Evolutionary conservation across 768 basidiomycete species (phyloP), one percentile per base, ranked within the genome.

Genomic region (Leccinellum rugosiceps): DNA sequence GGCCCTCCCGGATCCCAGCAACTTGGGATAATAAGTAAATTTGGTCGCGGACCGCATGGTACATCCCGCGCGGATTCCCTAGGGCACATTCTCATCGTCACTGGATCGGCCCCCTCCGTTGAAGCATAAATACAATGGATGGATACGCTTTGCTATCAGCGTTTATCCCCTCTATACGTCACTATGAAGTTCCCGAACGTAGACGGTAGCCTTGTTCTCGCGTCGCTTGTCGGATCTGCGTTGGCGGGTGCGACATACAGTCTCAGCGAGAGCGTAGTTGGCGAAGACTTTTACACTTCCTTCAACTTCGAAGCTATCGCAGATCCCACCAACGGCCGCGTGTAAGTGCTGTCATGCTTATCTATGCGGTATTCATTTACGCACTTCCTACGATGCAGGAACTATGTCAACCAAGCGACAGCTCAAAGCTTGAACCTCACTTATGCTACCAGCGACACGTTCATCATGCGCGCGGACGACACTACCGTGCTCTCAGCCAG

Each of bases 381-480:
- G 2, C 26, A 4, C 38, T 63, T 14, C 10, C 13, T 50, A 7
- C 25, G 41, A 21, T 43, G 41, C 41, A 75, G 72, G 31, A 75
- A 74, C 61, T 76, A 76, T 48, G 71, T 76, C 6, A 47, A 69
- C 51, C 45, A 66, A 47, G 43, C 65, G 10, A 70, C 63, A 2
- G 73, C 75, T 35, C 63, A 63, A 43, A 58, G 30, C 3, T 56
- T 68, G 28, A 67, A 68, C 49, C 64, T 76, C 52, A 69, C 69
- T 1, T 71, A 67, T 45, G 65, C 64, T 4, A 61, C 65, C 2
- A 50, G 55, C 8, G 19, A 71, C 38, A 70, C 64, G 4, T 74
- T 76, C 53, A 62, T 75, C 38, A 63, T 76, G 63, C 75, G 75
- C 5, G 73, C 74, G n/a, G 76, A 76, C 45, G 64, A 74, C 53